Evolutionary conservation across 108 stramenopile genomes (phyloP), one percentile per base, ranked within the genome.

Genomic region (Pseudonitzschia multistriata): DNA sequence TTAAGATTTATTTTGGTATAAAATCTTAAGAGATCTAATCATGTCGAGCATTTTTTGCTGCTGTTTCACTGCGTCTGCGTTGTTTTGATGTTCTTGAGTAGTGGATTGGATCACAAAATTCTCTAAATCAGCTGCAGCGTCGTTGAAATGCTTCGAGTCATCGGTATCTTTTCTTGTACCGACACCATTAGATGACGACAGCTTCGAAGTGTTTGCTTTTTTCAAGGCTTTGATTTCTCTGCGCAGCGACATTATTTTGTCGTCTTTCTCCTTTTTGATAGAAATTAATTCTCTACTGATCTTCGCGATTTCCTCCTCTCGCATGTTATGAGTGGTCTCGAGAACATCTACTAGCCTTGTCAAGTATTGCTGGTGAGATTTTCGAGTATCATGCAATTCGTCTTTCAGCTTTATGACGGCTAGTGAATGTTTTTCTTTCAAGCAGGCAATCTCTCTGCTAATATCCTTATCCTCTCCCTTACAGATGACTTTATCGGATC

Each of bases 331-430:
- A 21, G 85, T 80, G 6, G 78, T 84, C 60, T 86, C 85, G 7
- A 88, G 62, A 19, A 88, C 83, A 68, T 75, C 79, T 78, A 88
- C 82, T 13, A 88, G 71, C 64, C 83, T 83, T 1, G 79, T 50
- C n/a, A 88, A 68, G 35, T 86, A 85, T 19, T 77, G 79, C 62
- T 88, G 79, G 53, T 88, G 87, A 8, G 75, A 70, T 39, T 84
- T 70, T 42, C 84, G 81, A 22, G 85, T 83, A 17, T 56, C 62
- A 52, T 81, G 76, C 19, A 86, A 72, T 76, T 86, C 84, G 21
- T 85, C 81, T 27, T 82, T 81, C 49, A 85, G 72, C n/a, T 78
- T 81, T 5, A 62, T 35, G 30, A 81, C 78, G 33, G 83, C 62
- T 22, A 54, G 40, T 25, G 49, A 76, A 55, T 83, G 74, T 42